phyloP scores from a whole-genome alignment of 2,329 filamentous ascomycete species.

The Trichophyton mentagrophytes region DNA sequence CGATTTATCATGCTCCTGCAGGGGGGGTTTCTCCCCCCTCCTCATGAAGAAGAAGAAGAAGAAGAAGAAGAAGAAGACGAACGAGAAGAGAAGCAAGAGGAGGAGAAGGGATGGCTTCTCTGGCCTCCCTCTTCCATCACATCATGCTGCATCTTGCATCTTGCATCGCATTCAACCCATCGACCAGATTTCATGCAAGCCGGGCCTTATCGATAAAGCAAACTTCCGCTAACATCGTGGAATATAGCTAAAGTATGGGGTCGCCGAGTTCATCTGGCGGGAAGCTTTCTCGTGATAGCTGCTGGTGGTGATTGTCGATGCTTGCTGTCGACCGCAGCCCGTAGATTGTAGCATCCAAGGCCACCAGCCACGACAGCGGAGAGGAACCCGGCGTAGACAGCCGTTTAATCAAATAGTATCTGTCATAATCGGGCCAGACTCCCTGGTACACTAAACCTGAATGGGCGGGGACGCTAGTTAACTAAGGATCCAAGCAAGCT shows the following conservation, averaged over 20 bases:
- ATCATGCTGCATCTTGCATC: background rate
- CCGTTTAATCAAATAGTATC: background rate
- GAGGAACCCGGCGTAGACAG: background rate
- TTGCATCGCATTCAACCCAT: background rate
- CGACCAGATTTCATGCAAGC: background rate
- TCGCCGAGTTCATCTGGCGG: background rate
- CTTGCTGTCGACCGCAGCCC: background rate
- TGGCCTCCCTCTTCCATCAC: background rate
- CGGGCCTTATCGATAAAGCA: constrained; percentile 1
- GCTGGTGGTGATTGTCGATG: background rate
- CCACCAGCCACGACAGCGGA: background rate
- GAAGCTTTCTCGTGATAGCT: background rate
- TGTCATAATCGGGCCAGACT: background rate
- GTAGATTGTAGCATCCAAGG: background rate
- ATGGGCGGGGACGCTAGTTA: background rate
- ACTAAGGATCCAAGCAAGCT: background rate
- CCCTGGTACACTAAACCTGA: background rate
- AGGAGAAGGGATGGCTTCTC: background rate
- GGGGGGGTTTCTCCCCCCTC: background rate
- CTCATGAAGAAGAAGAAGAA: background rate
- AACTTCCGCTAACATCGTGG: background rate
- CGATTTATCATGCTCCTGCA: background rate
- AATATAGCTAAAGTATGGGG: background rate
- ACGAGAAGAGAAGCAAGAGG: background rate
- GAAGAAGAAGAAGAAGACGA: too few relatives aligned